A percentile compares a stretch with the other conserved stretches of the same genome.
Conservation (phyloP, 1,284 basidiomycete species). For the Stereum hirsutum region DNA sequence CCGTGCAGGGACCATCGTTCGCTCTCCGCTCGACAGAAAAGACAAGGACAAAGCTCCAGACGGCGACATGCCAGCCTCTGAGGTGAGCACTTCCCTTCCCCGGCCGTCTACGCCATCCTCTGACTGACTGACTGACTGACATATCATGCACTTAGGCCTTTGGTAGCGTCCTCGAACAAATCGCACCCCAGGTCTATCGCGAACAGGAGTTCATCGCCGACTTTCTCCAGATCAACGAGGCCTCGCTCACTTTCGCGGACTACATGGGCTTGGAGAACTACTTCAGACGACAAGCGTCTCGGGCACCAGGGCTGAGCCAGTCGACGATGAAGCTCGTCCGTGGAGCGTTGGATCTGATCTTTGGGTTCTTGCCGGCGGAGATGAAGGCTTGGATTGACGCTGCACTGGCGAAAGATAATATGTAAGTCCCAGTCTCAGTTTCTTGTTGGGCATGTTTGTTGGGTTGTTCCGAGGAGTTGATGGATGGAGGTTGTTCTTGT, state of each 20-base stretch:
- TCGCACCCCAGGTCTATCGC: conserved; percentile 68
- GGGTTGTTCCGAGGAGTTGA: conserved; percentile 4
- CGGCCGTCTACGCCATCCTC: neutral
- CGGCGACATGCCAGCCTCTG: conserved; percentile 57
- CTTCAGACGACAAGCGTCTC: conserved; percentile 83
- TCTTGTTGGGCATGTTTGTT: neutral
- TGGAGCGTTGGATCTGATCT: conserved; percentile 89
- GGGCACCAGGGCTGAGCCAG: conserved; percentile 57
- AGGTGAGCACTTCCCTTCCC: conserved; percentile 36
- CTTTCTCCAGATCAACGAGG: conserved; percentile 88
- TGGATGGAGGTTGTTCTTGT: conserved; percentile 7
- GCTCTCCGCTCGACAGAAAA: conserved; percentile 58
- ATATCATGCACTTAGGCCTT: conserved; percentile 77
- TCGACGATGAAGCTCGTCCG: conserved; percentile 75
- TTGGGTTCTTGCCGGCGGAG: conserved; percentile 84
- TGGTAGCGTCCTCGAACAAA: conserved; percentile 64
- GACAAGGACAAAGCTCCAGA: conserved; percentile 52
- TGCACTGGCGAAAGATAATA: conserved; percentile 65
- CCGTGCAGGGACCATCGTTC: conserved; percentile 68
- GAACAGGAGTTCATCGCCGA: conserved; percentile 90
- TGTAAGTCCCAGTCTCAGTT: conserved; percentile 59
- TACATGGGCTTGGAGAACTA: conserved; percentile 93
- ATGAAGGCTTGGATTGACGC: conserved; percentile 81
- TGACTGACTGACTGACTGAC: neutral
- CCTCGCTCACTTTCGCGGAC: conserved; percentile 88